Evolutionary conservation across 106 monocot genomes (phyloP), one percentile per base, ranked within the genome.

Genomic region (Platanthera zijinensis): DNA sequence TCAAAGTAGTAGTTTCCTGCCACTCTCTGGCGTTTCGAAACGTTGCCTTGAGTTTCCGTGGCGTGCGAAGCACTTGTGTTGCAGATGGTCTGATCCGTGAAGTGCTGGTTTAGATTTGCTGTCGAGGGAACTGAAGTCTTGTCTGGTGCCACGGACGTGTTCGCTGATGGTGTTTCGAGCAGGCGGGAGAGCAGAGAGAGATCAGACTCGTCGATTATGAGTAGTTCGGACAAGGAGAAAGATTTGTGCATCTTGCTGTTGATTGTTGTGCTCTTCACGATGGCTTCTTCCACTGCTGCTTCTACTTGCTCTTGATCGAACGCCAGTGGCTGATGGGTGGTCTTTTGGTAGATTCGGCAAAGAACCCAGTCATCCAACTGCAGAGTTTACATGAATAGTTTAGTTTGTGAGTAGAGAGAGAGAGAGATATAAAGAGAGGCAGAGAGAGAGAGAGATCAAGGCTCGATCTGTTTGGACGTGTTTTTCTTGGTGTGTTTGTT

Each of bases 281-380:
- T 22, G 10, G 48, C 72, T 6, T 80, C 83, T 22, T 80, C 83
- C 3, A 73, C 72, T 48, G 76, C 39, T 7, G 72, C 73, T 52
- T 73, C 78, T 11, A 81, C 79, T 14, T 76, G 72, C 7, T 76
- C 84, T 49, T 45, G 72, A 48, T 78, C 84, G 39, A 39, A 39
- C 5, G 48, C 52, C 45, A 62, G 52, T 10, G 69, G 72, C 9
- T 28, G 82, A 12, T 76, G 72, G 28, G 25, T 84, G 73, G 73
- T 63, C 77, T 87, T 87, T 70, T 84, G 80, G 84, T 87, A 87
- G 71, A 87, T 87, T 45, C 87, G 76, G 74, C 87, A 87, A 11
- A 87, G 77, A 48, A 87, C 87, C 84, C 79, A 84, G 49, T 87
- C 87, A 80, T 84, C 87, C 76, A 87, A 64, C 87, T 84, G 73